Conservation (phyloP, 192 early-diverging fungal genomes). For the Umbelopsis ramanniana region DNA sequence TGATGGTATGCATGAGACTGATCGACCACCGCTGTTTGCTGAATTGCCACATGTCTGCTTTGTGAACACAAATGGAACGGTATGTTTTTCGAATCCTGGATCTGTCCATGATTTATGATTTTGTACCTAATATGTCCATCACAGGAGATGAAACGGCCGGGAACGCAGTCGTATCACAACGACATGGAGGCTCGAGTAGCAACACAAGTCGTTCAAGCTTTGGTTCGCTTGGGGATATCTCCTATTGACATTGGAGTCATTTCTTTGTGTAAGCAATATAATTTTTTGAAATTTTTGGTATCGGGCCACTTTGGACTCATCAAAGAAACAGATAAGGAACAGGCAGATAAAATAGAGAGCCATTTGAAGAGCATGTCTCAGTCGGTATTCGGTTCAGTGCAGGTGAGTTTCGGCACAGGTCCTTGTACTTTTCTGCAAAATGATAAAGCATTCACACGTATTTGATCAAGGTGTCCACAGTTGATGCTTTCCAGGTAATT, state of each 20-base stretch:
- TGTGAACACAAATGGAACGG: slow-evolving; percentile 55
- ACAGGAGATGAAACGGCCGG: slow-evolving; percentile 47
- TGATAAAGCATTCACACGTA: not conserved
- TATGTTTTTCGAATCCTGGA: slow-evolving; percentile 1
- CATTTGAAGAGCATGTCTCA: slow-evolving; percentile 24
- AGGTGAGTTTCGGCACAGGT: slow-evolving; percentile 30
- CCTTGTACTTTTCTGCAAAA: not conserved
- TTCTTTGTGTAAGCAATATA: slow-evolving; percentile 61
- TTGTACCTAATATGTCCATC: not conserved
- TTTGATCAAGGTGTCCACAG: slow-evolving; percentile 58
- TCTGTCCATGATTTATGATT: not conserved
- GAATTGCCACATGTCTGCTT: slow-evolving; percentile 60
- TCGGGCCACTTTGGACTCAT: not conserved
- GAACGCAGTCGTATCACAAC: slow-evolving; percentile 62
- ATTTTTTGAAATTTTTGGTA: no score
- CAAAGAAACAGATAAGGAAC: slow-evolving; percentile 60
- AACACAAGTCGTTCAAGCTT: slow-evolving; percentile 40
- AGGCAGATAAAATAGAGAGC: slow-evolving; percentile 54
- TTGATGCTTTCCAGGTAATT: slow-evolving; percentile 68
- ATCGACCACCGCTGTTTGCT: slow-evolving; percentile 48
- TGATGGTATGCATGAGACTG: slow-evolving; percentile 44
- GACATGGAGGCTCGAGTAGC: slow-evolving; percentile 52
- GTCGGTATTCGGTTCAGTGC: slow-evolving; percentile 33
- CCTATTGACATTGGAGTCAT: slow-evolving; percentile 68
- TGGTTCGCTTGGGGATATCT: slow-evolving; percentile 50